A percentile compares a stretch with the other conserved stretches of the same genome.
Conservation (phyloP, 257 asterid genomes). For the Paulownia fortunei region DNA sequence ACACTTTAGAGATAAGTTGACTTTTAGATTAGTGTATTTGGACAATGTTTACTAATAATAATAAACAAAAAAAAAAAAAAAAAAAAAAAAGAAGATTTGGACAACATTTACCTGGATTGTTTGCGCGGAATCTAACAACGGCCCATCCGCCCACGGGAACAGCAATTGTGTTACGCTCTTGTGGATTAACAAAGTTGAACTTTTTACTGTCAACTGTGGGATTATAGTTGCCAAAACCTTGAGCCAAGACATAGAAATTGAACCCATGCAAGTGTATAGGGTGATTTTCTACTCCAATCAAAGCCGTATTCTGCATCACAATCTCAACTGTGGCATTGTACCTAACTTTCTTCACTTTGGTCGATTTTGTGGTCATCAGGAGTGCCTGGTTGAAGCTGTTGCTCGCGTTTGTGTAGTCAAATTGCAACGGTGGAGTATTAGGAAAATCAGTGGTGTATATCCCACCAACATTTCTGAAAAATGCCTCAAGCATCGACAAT, state of each 20-base stretch:
- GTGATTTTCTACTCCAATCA: conserved; percentile 55
- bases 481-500: conserved; percentile 68
- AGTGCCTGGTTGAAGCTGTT: conserved; percentile 36
- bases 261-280: conserved; percentile 72
- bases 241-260: conserved; percentile 63
- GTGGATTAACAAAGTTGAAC: conserved; percentile 57
- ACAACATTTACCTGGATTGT: conserved; percentile 81
- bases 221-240: conserved; percentile 66
- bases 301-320: conserved; percentile 67
- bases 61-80: too few relatives aligned
- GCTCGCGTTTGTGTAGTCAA: conserved; percentile 50
- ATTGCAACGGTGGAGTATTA: conserved; percentile 46
- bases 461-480: conserved; percentile 48
- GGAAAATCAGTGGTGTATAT: conserved; percentile 66
- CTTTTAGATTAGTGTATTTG: too few relatives aligned
- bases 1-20: too few relatives aligned
- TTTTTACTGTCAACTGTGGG: conserved; percentile 35
- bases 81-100: too few relatives aligned
- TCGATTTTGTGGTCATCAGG: conserved; percentile 41
- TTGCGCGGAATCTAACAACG: conserved; percentile 57
- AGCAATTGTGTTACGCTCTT: conserved; percentile 62
- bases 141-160: conserved; percentile 81
- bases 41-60: too few relatives aligned
- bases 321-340: conserved; percentile 53
- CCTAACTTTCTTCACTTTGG: conserved; percentile 56